Conservation (phyloP, 2,329 filamentous ascomycete genomes). For the Teratosphaeria destructans region DNA sequence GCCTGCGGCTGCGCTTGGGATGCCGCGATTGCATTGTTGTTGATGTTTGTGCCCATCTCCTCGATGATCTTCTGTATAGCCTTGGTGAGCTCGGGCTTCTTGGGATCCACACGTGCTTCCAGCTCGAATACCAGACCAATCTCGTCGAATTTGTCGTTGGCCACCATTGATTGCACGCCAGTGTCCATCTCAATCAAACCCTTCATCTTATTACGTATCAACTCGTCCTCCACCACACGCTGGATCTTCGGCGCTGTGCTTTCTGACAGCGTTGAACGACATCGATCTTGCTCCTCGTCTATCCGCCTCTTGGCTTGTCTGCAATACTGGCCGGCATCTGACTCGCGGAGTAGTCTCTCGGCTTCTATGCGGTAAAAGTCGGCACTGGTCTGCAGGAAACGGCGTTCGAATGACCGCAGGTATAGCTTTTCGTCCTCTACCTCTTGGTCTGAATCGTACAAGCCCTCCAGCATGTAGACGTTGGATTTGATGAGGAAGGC, state of each 20-base stretch:
- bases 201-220: constrained; percentile 66
- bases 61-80: constrained; percentile 66
- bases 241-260: constrained; percentile 64
- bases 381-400: constrained; percentile 60
- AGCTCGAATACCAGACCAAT: constrained; percentile 72
- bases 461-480: constrained; percentile 76
- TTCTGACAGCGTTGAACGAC: constrained; percentile 67
- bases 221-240: constrained; percentile 65
- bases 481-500: constrained; percentile 71
- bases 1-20: constrained; percentile 40
- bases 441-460: constrained; percentile 75
- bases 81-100: constrained; percentile 58
- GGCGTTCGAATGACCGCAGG: constrained; percentile 67
- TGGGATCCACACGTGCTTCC: constrained; percentile 63
- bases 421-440: constrained; percentile 74
- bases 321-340: constrained; percentile 74
- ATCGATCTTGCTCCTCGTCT: constrained; percentile 70
- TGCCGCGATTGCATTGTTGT: constrained; percentile 51
- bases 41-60: constrained; percentile 73
- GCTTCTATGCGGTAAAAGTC: constrained; percentile 70
- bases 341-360: constrained; percentile 60
- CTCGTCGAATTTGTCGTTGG: constrained; percentile 73
- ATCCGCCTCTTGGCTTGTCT: constrained; percentile 64
- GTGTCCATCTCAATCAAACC: constrained; percentile 82
- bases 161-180: constrained; percentile 80